A percentile compares a stretch with the other conserved stretches of the same genome.
phyloP scores from a whole-genome alignment of 257 asterid genomes.

The Coffea eugenioides region DNA sequence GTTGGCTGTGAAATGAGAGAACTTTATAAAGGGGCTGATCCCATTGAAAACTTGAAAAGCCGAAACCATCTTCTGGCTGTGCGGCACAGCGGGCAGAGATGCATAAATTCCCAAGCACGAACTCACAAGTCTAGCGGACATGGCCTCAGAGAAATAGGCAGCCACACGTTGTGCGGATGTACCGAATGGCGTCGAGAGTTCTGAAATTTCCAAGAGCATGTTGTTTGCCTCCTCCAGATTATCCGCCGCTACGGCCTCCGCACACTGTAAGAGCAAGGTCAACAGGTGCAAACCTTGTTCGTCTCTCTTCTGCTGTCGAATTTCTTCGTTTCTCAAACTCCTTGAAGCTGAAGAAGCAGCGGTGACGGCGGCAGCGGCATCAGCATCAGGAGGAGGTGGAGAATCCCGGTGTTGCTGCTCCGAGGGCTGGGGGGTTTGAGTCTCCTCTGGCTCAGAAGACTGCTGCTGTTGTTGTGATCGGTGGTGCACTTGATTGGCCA shows the following conservation, averaged over 20 bases:
- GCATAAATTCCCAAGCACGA: slow-evolving; percentile 87
- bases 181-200: slow-evolving; percentile 88
- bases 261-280: slow-evolving; percentile 79
- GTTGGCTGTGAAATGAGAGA: slow-evolving; percentile 94
- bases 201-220: slow-evolving; percentile 78
- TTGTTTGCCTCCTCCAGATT: slow-evolving; percentile 77
- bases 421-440: slow-evolving; percentile 1
- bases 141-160: slow-evolving; percentile 96
- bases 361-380: slow-evolving; percentile 18
- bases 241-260: slow-evolving; percentile 83
- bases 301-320: slow-evolving; percentile 60
- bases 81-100: slow-evolving; percentile 60
- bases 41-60: slow-evolving; percentile 94
- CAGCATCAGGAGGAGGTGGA: slow-evolving; percentile 22
- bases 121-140: slow-evolving; percentile 83
- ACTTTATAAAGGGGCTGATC: slow-evolving; percentile 87
- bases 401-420: slow-evolving; percentile 29
- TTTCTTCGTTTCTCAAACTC: slow-evolving; percentile 50
- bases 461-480: neutral
- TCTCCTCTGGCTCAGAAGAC: slow-evolving; percentile 10
- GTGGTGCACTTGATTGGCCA: neutral
- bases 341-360: slow-evolving; percentile 28
- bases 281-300: slow-evolving; percentile 84
- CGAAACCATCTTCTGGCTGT: slow-evolving; percentile 73
- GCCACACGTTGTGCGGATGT: slow-evolving; percentile 99